Conservation (phyloP, 768 basidiomycete genomes). For the Tylopilus plumbeoviolaceoides region DNA sequence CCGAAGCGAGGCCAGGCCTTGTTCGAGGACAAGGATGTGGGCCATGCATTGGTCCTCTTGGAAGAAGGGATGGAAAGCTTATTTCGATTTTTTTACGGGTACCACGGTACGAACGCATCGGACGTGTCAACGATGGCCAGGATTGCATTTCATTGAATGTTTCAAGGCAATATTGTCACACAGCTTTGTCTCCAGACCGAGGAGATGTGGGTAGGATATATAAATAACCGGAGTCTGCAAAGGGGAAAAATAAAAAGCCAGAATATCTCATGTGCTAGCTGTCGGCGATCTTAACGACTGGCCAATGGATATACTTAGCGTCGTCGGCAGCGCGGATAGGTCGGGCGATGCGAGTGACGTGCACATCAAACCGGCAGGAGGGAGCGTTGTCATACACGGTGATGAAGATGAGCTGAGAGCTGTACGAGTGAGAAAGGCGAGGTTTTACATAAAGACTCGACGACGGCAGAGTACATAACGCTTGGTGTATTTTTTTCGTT, state of each 20-base stretch:
- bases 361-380: neutral
- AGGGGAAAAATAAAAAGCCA: neutral
- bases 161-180: slow-evolving; percentile 16
- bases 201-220: slow-evolving; percentile 3
- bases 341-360: neutral
- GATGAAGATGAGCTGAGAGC: neutral
- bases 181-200: slow-evolving; percentile 16
- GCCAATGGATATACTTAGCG: neutral
- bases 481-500: slow-evolving; percentile 3
- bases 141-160: slow-evolving; percentile 1
- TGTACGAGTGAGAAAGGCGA: slow-evolving; percentile 16
- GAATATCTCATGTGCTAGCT: too few relatives aligned
- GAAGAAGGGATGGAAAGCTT: neutral
- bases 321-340: neutral
- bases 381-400: neutral
- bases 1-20: neutral
- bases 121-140: slow-evolving; percentile 7
- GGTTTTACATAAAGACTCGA: slow-evolving; percentile 27
- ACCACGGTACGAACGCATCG: slow-evolving; percentile 5
- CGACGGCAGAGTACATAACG: slow-evolving; percentile 18
- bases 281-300: neutral
- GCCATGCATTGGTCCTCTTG: neutral
- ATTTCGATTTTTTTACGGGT: slow-evolving; percentile 3
- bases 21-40: neutral
- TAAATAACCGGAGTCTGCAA: neutral